Evolutionary conservation across 2,329 filamentous ascomycete species (phyloP).

Genomic region (Trichophyton mentagrophytes): DNA sequence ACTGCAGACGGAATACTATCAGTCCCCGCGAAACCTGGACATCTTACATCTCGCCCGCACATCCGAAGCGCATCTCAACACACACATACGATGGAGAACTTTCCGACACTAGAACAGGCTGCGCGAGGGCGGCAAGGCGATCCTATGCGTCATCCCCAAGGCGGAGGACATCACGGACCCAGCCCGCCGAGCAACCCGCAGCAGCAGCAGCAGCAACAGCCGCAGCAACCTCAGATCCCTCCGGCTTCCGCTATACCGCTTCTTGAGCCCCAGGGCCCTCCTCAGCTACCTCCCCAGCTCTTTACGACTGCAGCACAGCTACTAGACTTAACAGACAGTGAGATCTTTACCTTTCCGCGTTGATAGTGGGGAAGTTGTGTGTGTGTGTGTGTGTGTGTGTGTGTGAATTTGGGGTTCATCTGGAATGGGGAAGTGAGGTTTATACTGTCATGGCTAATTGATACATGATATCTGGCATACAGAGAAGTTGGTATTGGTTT

Average conservation of each 20-base stretch:
- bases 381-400: neutral
- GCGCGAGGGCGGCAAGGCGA: neutral
- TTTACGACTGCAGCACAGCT: slow-evolving; percentile 96
- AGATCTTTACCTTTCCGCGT: slow-evolving; percentile 4
- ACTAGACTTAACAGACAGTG: slow-evolving; percentile 94
- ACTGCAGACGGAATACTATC: neutral
- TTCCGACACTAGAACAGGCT: neutral
- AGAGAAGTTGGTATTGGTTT: slow-evolving; percentile 90
- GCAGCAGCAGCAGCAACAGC: slow-evolving; percentile 16
- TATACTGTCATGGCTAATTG: neutral
- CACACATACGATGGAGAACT: slow-evolving; percentile 3
- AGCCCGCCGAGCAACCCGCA: slow-evolving; percentile 13
- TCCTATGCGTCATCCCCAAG: neutral
- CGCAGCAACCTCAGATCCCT: neutral
- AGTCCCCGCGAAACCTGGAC: neutral
- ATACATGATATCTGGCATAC: slow-evolving; percentile 3
- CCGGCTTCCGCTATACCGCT: slow-evolving; percentile 12
- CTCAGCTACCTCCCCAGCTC: slow-evolving; percentile 64
- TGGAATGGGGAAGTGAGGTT: neutral
- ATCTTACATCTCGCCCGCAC: neutral
- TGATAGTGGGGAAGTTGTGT: neutral
- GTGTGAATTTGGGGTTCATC: neutral
- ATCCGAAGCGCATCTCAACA: neutral
- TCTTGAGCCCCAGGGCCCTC: slow-evolving; percentile 23
- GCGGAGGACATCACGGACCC: slow-evolving; percentile 4